A percentile compares a stretch with the other conserved stretches of the same genome.
Evolutionary conservation across 192 early-diverging fungal species (phyloP).

Genomic region (Coemansia sp.): DNA sequence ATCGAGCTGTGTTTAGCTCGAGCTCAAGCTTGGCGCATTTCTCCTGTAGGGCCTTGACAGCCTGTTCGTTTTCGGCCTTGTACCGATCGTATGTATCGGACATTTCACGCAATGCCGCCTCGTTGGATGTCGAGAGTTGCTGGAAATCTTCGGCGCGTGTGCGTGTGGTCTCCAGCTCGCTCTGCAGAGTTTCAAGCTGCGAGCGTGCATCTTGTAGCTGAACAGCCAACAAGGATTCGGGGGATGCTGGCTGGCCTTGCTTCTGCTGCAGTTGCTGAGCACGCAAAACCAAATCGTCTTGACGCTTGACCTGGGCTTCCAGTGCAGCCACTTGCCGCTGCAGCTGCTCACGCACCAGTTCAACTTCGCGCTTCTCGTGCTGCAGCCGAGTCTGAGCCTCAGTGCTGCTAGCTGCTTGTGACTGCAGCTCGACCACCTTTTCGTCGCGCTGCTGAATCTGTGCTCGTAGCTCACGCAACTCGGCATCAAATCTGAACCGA

Average conservation of each 20-base stretch:
- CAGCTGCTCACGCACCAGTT: slow-evolving; percentile 45
- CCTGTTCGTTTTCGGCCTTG: slow-evolving; percentile 55
- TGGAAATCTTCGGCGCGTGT: slow-evolving; percentile 47
- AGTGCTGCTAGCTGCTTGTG: slow-evolving; percentile 19
- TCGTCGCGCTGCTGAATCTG: slow-evolving; percentile 41
- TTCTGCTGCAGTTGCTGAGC: slow-evolving; percentile 25
- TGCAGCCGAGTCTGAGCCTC: slow-evolving; percentile 56
- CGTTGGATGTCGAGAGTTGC: slow-evolving; percentile 55
- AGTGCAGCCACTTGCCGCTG: slow-evolving; percentile 52
- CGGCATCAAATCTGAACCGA: slow-evolving; percentile 28
- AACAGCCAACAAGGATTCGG: slow-evolving; percentile 48
- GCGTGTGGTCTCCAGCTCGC: slow-evolving; percentile 34
- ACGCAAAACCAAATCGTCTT: slow-evolving; percentile 52
- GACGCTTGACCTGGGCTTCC: slow-evolving; percentile 49
- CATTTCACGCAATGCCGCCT: slow-evolving; percentile 62
- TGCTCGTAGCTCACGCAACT: slow-evolving; percentile 33
- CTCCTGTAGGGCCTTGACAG: slow-evolving; percentile 24
- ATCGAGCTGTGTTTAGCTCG: slow-evolving; percentile 19
- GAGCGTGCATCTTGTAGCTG: slow-evolving; percentile 57
- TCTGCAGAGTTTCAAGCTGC: slow-evolving; percentile 55
- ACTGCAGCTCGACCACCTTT: slow-evolving; percentile 16
- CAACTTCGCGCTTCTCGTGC: slow-evolving; percentile 53
- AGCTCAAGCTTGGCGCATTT: slow-evolving; percentile 33
- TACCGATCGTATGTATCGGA: slow-evolving; percentile 68
- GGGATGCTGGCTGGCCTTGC: slow-evolving; percentile 27